Evolutionary conservation across 768 basidiomycete species (phyloP), one percentile per base, ranked within the genome.

Genomic region (Termitomyces bulborhizus): DNA sequence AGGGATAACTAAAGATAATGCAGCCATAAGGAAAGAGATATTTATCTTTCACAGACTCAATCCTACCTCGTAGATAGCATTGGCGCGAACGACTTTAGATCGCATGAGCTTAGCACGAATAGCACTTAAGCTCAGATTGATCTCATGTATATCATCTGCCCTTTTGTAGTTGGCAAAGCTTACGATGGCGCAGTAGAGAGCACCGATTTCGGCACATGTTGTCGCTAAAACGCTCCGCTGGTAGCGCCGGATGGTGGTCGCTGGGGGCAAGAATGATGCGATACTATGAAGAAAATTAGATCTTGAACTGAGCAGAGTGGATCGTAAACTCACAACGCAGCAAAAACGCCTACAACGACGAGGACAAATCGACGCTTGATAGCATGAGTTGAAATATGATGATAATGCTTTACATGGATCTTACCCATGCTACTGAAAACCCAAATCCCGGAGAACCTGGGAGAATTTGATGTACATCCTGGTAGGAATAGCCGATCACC

Each of bases 401-500:
- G 6, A 9, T 27, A 4, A 43, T 26, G 4, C 3, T 29, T 1
- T 15, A 37, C n/a, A 31, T 11, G 3, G 4, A 18, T 62, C 73
- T 40, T 61, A 84, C 84, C 89, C 88, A 92, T 16, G 88, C 82
- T n/a, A 93, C 82, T 26, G 75, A 65, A 56, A 79, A 79, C 1
- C 89, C 89, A 50, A 69, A 77, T 15, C 84, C 85, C 43, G 76
- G 81, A 31, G 76, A 81, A 27, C 73, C 76, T 43, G 80, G 70
- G n/a, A 72, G 36, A 3, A 63, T 24, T 34, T 83, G 68, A 59
- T 81, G 77, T 0, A 73, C 68, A 66, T 86, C 82, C 66, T 85
- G 78, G 68, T 86, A 89, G 9, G 86, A 90, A 66, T 85, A 90
- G 2, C 88, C 89, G 41, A 88, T 63, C 0, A 90, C 78, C 87